Evolutionary conservation across 768 basidiomycete species (phyloP).

Genomic region (Trametes villosa): DNA sequence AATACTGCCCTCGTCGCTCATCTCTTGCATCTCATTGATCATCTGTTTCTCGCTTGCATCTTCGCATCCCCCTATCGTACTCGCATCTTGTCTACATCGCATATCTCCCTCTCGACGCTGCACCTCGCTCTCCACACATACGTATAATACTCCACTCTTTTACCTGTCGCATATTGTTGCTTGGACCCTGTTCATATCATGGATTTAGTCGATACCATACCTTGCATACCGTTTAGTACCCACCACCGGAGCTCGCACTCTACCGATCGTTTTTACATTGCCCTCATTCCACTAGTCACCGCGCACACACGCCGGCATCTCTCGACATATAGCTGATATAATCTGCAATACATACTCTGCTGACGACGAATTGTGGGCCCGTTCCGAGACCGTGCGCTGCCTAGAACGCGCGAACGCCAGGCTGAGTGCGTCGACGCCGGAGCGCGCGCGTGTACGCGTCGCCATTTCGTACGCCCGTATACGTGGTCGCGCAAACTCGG

Average conservation of each 20-base stretch:
- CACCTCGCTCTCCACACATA: constrained; percentile 19
- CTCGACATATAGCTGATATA: constrained; percentile 20
- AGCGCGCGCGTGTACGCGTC: constrained; percentile 9
- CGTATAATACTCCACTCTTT: constrained; percentile 26
- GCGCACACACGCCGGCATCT: background rate
- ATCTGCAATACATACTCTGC: constrained; percentile 17
- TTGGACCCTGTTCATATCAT: constrained; percentile 21
- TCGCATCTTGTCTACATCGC: constrained; percentile 17
- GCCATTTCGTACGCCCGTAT: constrained; percentile 16
- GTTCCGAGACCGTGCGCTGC: background rate
- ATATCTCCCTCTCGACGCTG: constrained; percentile 15
- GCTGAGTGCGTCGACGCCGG: background rate
- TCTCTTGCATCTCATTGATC: background rate
- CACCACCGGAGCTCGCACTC: constrained; percentile 18
- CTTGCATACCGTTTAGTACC: constrained; percentile 23
- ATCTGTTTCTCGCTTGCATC: background rate
- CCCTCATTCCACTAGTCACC: constrained; percentile 7
- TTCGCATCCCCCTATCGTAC: constrained; percentile 6
- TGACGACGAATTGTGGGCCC: background rate
- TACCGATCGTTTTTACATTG: constrained; percentile 11
- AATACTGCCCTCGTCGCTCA: constrained; percentile 3
- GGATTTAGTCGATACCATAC: constrained; percentile 22
- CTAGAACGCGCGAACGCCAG: background rate
- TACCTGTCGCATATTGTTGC: constrained; percentile 24
- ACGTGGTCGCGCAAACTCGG: constrained; percentile 46